Evolutionary conservation across 2,329 filamentous ascomycete genomes (phyloP).

Genomic region (Fusarium nurragi): DNA sequence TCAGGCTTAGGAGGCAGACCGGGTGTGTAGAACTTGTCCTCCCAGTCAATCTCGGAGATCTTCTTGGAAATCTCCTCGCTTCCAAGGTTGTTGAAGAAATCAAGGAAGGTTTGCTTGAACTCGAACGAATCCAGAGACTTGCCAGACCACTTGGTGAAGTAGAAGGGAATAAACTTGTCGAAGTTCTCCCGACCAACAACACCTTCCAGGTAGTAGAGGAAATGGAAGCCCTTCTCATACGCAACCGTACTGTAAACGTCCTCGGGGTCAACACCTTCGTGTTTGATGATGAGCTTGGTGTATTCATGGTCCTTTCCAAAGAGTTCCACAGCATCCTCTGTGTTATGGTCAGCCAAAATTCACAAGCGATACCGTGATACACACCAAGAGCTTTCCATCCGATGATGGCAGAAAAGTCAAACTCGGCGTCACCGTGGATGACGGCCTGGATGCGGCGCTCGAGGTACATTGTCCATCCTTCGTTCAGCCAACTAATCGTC

Average conservation of each 20-base stretch:
- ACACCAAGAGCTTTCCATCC: conserved; percentile 86
- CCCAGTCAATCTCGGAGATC: conserved; percentile 84
- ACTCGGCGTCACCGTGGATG: conserved; percentile 83
- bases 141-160: conserved; percentile 85
- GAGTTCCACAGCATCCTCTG: conserved; percentile 78
- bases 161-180: conserved; percentile 94
- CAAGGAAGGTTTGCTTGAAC: conserved; percentile 87
- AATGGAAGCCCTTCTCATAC: conserved; percentile 97
- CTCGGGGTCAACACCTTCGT: conserved; percentile 92
- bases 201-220: conserved; percentile 89
- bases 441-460: conserved; percentile 83
- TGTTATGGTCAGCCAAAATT: conserved; percentile 18
- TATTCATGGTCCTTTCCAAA: conserved; percentile 89
- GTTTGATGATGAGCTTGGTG: conserved; percentile 87
- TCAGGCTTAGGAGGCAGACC: conserved; percentile 89
- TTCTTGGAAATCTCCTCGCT: conserved; percentile 72
- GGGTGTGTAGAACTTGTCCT: conserved; percentile 86
- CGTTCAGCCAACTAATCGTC: conserved; percentile 68
- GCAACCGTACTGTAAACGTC: conserved; percentile 93
- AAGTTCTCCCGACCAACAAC: conserved; percentile 87
- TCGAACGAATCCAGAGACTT: conserved; percentile 94
- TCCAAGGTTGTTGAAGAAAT: conserved; percentile 77
- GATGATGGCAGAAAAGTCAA: conserved; percentile 95
- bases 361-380: conserved; percentile 27
- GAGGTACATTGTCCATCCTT: conserved; percentile 94